A percentile compares a stretch with the other conserved stretches of the same genome.
These are phyloP conservation scores for Chaetomium sp. DNA, from an alignment of 2,329 filamentous ascomycete genomes.

Conservation along the genomic window DNA sequence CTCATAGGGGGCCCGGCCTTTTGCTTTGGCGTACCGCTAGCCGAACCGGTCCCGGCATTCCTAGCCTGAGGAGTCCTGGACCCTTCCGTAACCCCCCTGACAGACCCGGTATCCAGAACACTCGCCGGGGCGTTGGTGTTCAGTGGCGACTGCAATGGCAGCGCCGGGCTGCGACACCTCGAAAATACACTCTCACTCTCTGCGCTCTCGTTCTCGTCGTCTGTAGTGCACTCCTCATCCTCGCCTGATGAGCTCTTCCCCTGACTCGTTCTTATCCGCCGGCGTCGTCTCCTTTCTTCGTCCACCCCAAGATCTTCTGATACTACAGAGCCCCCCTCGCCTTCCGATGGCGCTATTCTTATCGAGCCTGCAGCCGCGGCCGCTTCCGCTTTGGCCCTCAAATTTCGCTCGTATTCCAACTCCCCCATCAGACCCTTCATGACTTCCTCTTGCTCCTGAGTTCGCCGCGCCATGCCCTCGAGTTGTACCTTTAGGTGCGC, in stretches of 20 bases:
- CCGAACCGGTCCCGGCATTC: not conserved
- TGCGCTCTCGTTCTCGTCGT: constrained; percentile 41
- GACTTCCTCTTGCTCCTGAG: constrained; percentile 46
- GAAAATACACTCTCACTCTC: constrained; percentile 54
- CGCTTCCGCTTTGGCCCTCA: constrained; percentile 30
- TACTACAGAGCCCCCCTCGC: constrained; percentile 35
- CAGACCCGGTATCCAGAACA: constrained; percentile 15
- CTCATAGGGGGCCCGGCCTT: constrained; percentile 33
- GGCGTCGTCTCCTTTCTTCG: constrained; percentile 39
- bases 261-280: constrained; percentile 31
- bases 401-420: constrained; percentile 43
- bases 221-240: constrained; percentile 33
- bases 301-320: constrained; percentile 51
- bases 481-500: constrained; percentile 53
- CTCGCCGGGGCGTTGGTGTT: not conserved
- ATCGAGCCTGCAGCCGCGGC: not conserved
- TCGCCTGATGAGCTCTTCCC: constrained; percentile 41
- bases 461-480: constrained; percentile 50
- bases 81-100: constrained; percentile 11
- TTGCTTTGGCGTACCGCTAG: constrained; percentile 22
- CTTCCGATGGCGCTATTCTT: constrained; percentile 12
- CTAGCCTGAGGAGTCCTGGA: constrained; percentile 3
- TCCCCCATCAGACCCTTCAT: constrained; percentile 41
- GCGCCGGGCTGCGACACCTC: constrained; percentile 51
- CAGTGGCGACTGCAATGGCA: constrained; percentile 14